phyloP scores from a whole-genome alignment of 2,329 filamentous ascomycete species.

The Cordyceps javanica region DNA sequence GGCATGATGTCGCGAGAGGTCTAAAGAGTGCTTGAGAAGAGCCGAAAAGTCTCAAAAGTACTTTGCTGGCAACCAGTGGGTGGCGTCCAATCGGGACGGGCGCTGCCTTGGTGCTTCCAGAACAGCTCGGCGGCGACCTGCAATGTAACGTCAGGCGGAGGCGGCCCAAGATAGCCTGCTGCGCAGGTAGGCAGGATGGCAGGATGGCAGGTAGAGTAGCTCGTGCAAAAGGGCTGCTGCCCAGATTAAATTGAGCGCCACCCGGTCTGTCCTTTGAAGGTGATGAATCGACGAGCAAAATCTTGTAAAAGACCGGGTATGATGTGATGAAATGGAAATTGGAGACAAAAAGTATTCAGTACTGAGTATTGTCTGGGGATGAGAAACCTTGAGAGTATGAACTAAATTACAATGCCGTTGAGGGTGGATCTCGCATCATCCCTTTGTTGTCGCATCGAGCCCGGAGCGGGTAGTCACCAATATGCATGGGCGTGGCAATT shows the following conservation, averaged over 20 bases:
- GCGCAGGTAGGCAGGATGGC: background rate
- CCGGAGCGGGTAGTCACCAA: background rate
- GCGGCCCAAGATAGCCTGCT: background rate
- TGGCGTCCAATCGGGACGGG: background rate
- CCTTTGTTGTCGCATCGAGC: background rate
- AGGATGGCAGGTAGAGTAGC: background rate
- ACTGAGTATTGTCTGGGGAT: background rate
- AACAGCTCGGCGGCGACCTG: background rate
- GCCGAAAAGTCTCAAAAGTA: background rate
- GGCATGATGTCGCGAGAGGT: too few relatives aligned
- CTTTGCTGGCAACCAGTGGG: background rate
- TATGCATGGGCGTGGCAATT: constrained; percentile 1
- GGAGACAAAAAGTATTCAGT: too few relatives aligned
- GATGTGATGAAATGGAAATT: background rate
- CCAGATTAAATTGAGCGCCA: background rate
- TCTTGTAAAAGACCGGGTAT: background rate
- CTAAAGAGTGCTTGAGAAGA: too few relatives aligned
- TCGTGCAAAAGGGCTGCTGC: background rate
- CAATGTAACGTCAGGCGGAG: background rate
- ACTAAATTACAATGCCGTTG: background rate
- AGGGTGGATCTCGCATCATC: background rate
- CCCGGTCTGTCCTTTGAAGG: too few relatives aligned
- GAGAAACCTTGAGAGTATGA: background rate
- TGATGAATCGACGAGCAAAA: background rate
- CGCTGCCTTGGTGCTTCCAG: background rate